Conservation (phyloP, 2,329 filamentous ascomycete species). For the Nigrospora oryzae region DNA sequence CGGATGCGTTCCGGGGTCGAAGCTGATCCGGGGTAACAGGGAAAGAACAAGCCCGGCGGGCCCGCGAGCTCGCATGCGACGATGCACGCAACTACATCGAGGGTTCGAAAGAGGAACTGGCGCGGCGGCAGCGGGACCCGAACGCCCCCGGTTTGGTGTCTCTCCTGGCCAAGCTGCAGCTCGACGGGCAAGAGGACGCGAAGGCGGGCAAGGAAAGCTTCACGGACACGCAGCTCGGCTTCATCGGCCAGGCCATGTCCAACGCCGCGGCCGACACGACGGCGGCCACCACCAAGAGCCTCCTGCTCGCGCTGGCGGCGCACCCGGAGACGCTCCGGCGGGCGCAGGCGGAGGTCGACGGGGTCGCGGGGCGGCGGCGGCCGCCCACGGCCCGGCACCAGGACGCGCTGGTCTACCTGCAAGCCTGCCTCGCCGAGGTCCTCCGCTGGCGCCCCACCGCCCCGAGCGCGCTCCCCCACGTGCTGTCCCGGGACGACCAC, state of each 20-base stretch:
- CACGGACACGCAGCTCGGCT: constrained; percentile 2
- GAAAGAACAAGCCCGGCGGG: no score
- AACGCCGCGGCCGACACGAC: constrained; percentile 2
- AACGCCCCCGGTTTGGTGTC: neutral
- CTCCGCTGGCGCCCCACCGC: constrained; percentile 35
- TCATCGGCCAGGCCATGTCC: constrained; percentile 1
- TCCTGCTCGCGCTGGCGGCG: constrained; percentile 2
- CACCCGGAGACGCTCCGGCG: neutral
- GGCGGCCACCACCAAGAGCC: constrained; percentile 1
- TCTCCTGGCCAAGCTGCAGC: constrained; percentile 3
- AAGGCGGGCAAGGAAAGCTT: neutral
- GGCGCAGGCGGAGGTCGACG: neutral
- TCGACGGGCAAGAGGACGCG: neutral
- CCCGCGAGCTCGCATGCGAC: neutral
- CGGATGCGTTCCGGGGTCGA: no score
- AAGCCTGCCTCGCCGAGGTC: constrained; percentile 1
- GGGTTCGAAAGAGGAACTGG: neutral
- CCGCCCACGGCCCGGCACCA: neutral
- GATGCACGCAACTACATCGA: neutral
- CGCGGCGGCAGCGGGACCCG: neutral
- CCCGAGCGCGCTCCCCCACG: constrained; percentile 27
- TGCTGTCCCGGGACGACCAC: constrained; percentile 23
- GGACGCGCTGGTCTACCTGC: neutral
- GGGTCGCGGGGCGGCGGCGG: neutral
- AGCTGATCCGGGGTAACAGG: no score